Percentiles rank a stretch among this genome's conserved stretches.
Conservation (phyloP, 495 filamentous ascomycete genomes). For the Penicillium nucicola region DNA sequence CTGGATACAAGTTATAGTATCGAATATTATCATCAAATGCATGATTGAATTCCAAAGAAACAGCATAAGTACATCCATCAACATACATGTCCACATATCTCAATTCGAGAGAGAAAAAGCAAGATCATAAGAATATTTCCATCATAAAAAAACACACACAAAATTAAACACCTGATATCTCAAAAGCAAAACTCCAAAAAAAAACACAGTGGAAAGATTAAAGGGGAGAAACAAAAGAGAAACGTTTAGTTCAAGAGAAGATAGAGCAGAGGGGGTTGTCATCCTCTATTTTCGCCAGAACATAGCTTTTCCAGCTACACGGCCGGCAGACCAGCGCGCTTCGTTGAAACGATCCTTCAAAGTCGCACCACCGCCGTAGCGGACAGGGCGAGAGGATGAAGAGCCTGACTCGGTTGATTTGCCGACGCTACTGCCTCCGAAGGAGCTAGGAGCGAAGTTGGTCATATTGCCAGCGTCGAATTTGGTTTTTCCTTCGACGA, state of each 20-base stretch:
- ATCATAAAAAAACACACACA: conserved; percentile 4
- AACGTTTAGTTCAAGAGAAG: not conserved
- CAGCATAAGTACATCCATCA: conserved; percentile 3
- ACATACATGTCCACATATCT: not conserved
- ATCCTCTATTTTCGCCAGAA: conserved; percentile 42
- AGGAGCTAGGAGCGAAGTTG: conserved; percentile 23
- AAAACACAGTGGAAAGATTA: not conserved
- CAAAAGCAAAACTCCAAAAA: conserved; percentile 3
- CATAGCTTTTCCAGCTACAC: conserved; percentile 37
- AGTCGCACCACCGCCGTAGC: conserved; percentile 33
- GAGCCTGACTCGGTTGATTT: conserved; percentile 22
- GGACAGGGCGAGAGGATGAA: conserved; percentile 19
- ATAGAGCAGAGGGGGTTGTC: conserved; percentile 2
- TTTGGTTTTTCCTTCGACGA: conserved; percentile 82
- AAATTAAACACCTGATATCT: conserved; percentile 3
- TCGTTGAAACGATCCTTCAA: conserved; percentile 39
- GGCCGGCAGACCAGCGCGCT: conserved; percentile 33
- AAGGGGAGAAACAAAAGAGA: not conserved
- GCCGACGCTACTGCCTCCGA: conserved; percentile 24
- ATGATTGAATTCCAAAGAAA: not conserved
- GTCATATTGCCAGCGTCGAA: conserved; percentile 45
- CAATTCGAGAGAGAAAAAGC: not conserved
- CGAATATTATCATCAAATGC: not conserved
- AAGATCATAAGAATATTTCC: conserved; percentile 6
- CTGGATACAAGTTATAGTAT: no score